Evolutionary conservation across 768 basidiomycete species (phyloP).

Genomic region (Mycena chlorophos): DNA sequence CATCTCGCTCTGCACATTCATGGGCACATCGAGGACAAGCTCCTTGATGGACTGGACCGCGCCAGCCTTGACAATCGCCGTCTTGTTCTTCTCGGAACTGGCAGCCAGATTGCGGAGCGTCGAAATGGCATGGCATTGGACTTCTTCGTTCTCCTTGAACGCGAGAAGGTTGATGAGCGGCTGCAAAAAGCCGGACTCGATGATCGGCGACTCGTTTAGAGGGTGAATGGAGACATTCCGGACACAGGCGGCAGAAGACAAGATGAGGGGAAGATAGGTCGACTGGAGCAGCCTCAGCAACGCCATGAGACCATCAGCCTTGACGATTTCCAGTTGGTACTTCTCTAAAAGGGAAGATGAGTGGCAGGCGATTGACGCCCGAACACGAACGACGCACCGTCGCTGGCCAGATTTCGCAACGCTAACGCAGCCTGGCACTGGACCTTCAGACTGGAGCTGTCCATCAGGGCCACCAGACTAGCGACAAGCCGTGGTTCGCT

Average conservation of each 20-base stretch:
- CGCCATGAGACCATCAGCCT: conserved; percentile 87
- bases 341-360: conserved; percentile 62
- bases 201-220: conserved; percentile 97
- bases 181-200: conserved; percentile 95
- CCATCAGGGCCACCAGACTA: conserved; percentile 94
- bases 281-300: conserved; percentile 94
- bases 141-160: conserved; percentile 99
- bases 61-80: conserved; percentile 95
- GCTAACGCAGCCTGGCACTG: conserved; percentile 98
- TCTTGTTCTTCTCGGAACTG: conserved; percentile 96
- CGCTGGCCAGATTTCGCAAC: conserved; percentile 93
- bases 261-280: conserved; percentile 94
- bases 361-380: neutral
- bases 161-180: conserved; percentile 94
- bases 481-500: conserved; percentile 93
- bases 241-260: conserved; percentile 97
- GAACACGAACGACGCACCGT: conserved; percentile 56
- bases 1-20: conserved; percentile 99
- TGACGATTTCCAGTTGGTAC: conserved; percentile 98
- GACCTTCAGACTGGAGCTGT: conserved; percentile 94
- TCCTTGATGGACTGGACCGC: conserved; percentile 97
- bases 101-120: conserved; percentile 96
- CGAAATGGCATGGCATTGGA: conserved; percentile 98
- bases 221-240: conserved; percentile 99
- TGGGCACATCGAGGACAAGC: conserved; percentile 89